Conservation (phyloP, 1,139 yeast genomes). For the Pichia sp. region DNA sequence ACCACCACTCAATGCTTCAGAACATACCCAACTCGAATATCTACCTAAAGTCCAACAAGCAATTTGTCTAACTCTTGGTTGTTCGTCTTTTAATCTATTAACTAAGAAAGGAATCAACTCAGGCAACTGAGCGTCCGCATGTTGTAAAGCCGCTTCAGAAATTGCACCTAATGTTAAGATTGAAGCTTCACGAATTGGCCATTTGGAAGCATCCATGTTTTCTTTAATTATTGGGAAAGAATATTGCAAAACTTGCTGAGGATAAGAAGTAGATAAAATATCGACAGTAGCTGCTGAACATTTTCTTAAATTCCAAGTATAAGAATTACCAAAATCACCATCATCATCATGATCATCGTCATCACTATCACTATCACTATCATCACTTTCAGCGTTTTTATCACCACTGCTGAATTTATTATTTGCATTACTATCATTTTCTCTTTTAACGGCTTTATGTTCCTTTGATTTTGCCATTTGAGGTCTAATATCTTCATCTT, state of each 20-base stretch:
- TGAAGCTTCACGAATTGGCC: slow-evolving; percentile 92
- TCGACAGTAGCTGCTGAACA: slow-evolving; percentile 94
- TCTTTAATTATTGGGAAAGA: slow-evolving; percentile 73
- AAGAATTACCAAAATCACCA: slow-evolving; percentile 60
- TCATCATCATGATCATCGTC: slow-evolving; percentile 50
- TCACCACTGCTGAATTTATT: slow-evolving; percentile 11
- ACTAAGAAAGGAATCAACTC: slow-evolving; percentile 79
- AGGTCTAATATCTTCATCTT: slow-evolving; percentile 83
- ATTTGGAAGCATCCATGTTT: slow-evolving; percentile 58
- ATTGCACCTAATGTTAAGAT: slow-evolving; percentile 94
- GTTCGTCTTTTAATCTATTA: slow-evolving; percentile 65
- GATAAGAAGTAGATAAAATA: slow-evolving; percentile 61
- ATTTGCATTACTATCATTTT: slow-evolving; percentile 19
- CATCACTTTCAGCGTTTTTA: slow-evolving; percentile 32
- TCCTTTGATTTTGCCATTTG: slow-evolving; percentile 62
- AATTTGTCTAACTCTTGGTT: slow-evolving; percentile 85
- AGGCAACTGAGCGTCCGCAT: slow-evolving; percentile 68
- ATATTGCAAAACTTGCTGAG: slow-evolving; percentile 59
- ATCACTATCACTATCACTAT: slow-evolving; percentile 46
- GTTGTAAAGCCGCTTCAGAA: slow-evolving; percentile 77
- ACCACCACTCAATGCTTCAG: slow-evolving; percentile 57
- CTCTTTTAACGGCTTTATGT: slow-evolving; percentile 43
- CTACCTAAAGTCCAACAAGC: slow-evolving; percentile 94
- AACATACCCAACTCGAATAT: slow-evolving; percentile 74
- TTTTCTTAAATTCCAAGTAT: slow-evolving; percentile 87